Percentiles rank a stretch among this genome's conserved stretches.
These are phyloP conservation scores for Plasmodium reichenowi DNA, from an alignment of 169 alveolate genomes.

Conservation along the genomic window DNA sequence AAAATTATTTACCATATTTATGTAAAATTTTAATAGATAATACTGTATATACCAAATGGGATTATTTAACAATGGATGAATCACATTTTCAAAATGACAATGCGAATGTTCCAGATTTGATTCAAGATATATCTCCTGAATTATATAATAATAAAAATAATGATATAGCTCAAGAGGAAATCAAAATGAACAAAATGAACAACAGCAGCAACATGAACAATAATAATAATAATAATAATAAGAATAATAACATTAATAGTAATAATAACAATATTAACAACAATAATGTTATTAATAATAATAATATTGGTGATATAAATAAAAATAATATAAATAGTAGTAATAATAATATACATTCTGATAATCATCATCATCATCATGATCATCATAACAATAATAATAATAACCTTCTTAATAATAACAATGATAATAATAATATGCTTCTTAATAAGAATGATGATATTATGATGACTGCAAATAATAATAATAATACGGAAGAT, in stretches of 20 bases:
- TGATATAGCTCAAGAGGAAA: constrained; percentile 73
- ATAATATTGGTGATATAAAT: neutral
- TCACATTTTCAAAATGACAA: constrained; percentile 91
- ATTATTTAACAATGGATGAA: constrained; percentile 91
- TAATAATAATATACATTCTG: no score
- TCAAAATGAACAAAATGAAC: constrained; percentile 29
- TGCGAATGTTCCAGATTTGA: constrained; percentile 87
- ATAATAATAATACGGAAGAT: neutral
- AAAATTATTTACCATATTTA: constrained; percentile 76
- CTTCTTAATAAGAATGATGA: neutral
- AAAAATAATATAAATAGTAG: constrained; percentile 53
- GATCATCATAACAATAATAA: no score
- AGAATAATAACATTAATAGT: neutral
- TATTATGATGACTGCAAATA: no score
- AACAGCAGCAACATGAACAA: constrained; percentile 15
- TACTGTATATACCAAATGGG: constrained; percentile 89
- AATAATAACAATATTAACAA: neutral
- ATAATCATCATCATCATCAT: no score
- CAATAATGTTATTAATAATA: neutral
- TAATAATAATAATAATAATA: constrained; percentile 4
- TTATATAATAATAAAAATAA: constrained; percentile 83
- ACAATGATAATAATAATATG: neutral
- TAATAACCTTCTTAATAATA: no score
- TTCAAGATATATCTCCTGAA: constrained; percentile 87
- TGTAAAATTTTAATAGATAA: constrained; percentile 82